Conservation (phyloP, 345 rosid species). For the Streptanthus diversifolius region DNA sequence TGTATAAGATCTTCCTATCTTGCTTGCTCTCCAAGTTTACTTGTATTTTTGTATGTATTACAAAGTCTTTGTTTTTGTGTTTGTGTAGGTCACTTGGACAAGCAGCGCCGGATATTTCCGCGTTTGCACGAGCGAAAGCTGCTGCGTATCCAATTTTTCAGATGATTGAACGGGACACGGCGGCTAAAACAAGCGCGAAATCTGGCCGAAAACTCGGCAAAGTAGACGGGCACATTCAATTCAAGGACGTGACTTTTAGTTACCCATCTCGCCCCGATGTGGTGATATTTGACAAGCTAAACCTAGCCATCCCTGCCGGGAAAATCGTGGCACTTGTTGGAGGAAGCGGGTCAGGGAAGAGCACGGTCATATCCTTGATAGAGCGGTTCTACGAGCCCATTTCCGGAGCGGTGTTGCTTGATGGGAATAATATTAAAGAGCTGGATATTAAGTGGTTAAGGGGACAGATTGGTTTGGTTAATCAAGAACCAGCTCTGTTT, state of each 20-base stretch:
- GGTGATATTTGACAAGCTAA: conserved; percentile 53
- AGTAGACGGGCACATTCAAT: conserved; percentile 70
- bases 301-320: conserved; percentile 66
- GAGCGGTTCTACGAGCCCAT: conserved; percentile 90
- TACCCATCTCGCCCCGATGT: conserved; percentile 91
- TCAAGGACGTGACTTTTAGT: conserved; percentile 64
- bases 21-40: conserved; percentile 2
- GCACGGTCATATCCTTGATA: conserved; percentile 86
- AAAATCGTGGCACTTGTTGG: conserved; percentile 94
- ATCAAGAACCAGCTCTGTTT: conserved; percentile 92
- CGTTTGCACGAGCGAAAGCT: conserved; percentile 75
- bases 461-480: conserved; percentile 82
- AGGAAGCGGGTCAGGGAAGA: conserved; percentile 95
- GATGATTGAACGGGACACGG: conserved; percentile 86
- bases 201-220: conserved; percentile 49
- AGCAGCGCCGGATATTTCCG: conserved; percentile 84
- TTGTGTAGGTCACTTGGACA: conserved; percentile 77
- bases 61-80: not conserved
- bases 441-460: conserved; percentile 88
- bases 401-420: conserved; percentile 59
- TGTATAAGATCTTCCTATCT: conserved; percentile 41
- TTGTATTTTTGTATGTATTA: not conserved
- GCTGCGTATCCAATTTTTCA: conserved; percentile 89
- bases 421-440: conserved; percentile 55
- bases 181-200: conserved; percentile 52